Evolutionary conservation across 352 stramenopile species (phyloP).

Genomic region (Globisporangium alternatum): DNA sequence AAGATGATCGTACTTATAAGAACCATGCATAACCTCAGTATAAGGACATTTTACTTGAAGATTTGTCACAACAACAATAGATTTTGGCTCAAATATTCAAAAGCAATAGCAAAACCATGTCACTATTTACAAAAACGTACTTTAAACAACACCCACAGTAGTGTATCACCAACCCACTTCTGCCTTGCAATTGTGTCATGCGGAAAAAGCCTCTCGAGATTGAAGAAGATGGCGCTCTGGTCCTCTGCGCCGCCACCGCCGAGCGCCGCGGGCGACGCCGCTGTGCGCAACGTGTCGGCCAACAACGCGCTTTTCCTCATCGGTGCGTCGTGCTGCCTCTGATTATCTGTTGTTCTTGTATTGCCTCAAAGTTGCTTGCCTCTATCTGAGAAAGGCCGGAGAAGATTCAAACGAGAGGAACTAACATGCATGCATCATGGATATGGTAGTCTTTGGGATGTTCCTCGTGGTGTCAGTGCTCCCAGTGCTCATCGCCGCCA

Average conservation of each 20-base stretch:
- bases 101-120: background rate
- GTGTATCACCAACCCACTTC: background rate
- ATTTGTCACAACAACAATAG: too few relatives aligned
- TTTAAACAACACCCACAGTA: background rate
- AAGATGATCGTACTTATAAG: background rate
- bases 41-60: background rate
- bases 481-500: constrained; percentile 44
- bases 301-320: constrained; percentile 73
- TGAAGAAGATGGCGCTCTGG: constrained; percentile 2
- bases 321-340: constrained; percentile 26
- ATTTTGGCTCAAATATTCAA: too few relatives aligned
- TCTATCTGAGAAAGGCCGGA: background rate
- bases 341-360: background rate
- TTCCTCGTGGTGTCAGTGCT: constrained; percentile 68
- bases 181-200: background rate
- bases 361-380: background rate
- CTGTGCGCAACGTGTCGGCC: constrained; percentile 31
- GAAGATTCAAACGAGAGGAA: background rate
- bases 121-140: background rate
- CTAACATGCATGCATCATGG: background rate
- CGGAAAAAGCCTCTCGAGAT: background rate
- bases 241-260: constrained; percentile 16
- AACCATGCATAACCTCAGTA: background rate
- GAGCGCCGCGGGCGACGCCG: background rate
- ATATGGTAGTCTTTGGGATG: constrained; percentile 52